Evolutionary conservation across 352 stramenopile species (phyloP), one percentile per base, ranked within the genome.

Genomic region (Plasmopara halstedii): DNA sequence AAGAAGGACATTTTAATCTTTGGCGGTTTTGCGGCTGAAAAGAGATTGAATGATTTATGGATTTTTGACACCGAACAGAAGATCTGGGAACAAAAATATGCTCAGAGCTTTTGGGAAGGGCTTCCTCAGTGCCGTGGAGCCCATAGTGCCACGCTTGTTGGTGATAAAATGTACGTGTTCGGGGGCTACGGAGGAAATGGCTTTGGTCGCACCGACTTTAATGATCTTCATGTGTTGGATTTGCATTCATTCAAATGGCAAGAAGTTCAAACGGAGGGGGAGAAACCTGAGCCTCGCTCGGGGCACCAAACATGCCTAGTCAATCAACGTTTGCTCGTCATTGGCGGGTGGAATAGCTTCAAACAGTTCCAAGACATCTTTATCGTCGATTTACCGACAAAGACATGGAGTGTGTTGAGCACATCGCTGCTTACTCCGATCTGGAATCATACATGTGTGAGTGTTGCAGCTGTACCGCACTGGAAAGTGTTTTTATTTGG

Each of bases 401-500:
- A 75, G 42, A 87, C 73, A 0, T 98, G 92, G 94, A 95, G 68
- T 21, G 63, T 71, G 33, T 55, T 85, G 1, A 65, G 62, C 8
- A 67, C 74, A 29, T 61, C 64, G 15, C 44, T 89, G 18, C 66
- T 62, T 14, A 66, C 73, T 10, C 84, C 85, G 4, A 94, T 82
- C 22, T 98, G 95, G 95, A 97, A 97, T 56, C 94, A 97, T 67
- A 83, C 91, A 14, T 95, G 92, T 27, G 80, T 98, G 9, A 88
- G 81, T 31, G 91, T 98, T 7, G 76, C 79, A 15, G 94, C 95
- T 22, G 95, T 98, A n/a, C 95, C 95, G 3, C 64, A 98, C 64
- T 98, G 93, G 92, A 98, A 98, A 58, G 73, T 98, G 2, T 98
- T 98, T 53, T 76, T 98, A 44, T 99, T 98, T 66, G 95, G 95